A percentile compares a stretch with the other conserved stretches of the same genome.
Evolutionary conservation across 2,329 filamentous ascomycete genomes (phyloP).

Genomic region (Sporothrix variecibatus): DNA sequence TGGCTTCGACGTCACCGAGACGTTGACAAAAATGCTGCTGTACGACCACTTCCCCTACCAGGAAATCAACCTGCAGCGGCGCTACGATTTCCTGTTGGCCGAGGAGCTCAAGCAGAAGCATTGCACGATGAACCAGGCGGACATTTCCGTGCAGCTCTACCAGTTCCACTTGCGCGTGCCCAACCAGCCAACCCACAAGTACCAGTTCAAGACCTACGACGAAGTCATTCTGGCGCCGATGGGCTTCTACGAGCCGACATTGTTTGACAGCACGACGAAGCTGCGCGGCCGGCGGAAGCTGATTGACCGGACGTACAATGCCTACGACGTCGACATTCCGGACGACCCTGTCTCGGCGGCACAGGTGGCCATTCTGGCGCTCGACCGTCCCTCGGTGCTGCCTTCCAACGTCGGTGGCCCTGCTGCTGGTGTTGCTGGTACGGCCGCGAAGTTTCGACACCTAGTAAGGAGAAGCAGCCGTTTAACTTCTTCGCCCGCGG

Average conservation of each 20-base stretch:
- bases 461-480: conserved; percentile 65
- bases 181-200: conserved; percentile 87
- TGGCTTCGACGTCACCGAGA: conserved; percentile 88
- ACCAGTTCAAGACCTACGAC: conserved; percentile 95
- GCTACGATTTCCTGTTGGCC: conserved; percentile 90
- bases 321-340: conserved; percentile 83
- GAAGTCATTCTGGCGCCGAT: conserved; percentile 92
- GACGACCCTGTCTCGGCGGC: conserved; percentile 88
- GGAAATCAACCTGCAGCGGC: conserved; percentile 85
- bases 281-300: conserved; percentile 76
- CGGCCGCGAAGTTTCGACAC: conserved; percentile 53
- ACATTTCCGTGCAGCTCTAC: conserved; percentile 83
- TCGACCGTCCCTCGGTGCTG: conserved; percentile 61
- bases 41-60: conserved; percentile 94
- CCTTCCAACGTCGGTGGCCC: conserved; percentile 42
- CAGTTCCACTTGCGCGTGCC: conserved; percentile 89
- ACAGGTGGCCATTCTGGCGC: conserved; percentile 67
- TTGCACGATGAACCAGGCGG: conserved; percentile 86
- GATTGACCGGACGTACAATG: conserved; percentile 84
- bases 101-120: conserved; percentile 95
- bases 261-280: conserved; percentile 84
- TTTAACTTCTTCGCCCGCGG: conserved; percentile 68
- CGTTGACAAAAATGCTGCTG: conserved; percentile 97
- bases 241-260: conserved; percentile 86
- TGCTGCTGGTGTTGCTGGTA: conserved; percentile 39